These are phyloP conservation scores for Penicillium alfredii DNA, from an alignment of 495 filamentous ascomycete species.

Conservation along the genomic window DNA sequence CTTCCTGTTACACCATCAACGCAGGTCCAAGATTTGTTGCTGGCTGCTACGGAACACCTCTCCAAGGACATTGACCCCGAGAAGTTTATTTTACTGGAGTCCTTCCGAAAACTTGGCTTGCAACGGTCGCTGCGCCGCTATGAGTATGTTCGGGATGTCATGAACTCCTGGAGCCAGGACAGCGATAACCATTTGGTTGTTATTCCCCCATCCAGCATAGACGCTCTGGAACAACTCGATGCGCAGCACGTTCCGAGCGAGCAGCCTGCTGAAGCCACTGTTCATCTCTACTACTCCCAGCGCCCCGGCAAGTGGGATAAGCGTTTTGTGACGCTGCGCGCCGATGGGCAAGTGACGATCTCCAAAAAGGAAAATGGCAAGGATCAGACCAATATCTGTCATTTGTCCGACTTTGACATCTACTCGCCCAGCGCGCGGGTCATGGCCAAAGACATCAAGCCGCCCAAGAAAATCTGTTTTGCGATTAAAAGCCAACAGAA, in stretches of 20 bases:
- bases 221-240: conserved; percentile 44
- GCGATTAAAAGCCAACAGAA: conserved; percentile 94
- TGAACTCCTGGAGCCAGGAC: conserved; percentile 89
- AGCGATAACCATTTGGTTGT: conserved; percentile 63
- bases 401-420: conserved; percentile 90
- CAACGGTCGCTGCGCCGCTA: conserved; percentile 80
- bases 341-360: conserved; percentile 68
- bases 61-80: conserved; percentile 52
- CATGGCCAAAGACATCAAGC: conserved; percentile 56
- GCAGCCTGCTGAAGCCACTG: conserved; percentile 56
- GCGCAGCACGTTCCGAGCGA: conserved; percentile 47
- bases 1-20: conserved; percentile 69
- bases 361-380: conserved; percentile 58
- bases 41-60: conserved; percentile 49
- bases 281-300: conserved; percentile 74
- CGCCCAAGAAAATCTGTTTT: conserved; percentile 75
- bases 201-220: conserved; percentile 41
- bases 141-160: conserved; percentile 77
- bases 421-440: conserved; percentile 67
- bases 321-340: conserved; percentile 65
- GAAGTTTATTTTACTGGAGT: conserved; percentile 66
- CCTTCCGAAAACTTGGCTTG: conserved; percentile 67
- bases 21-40: conserved; percentile 64
- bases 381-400: conserved; percentile 66
- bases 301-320: conserved; percentile 82